These are phyloP conservation scores for Fusarium staphyleae DNA, from an alignment of 2,329 filamentous ascomycete species.

Conservation along the genomic window DNA sequence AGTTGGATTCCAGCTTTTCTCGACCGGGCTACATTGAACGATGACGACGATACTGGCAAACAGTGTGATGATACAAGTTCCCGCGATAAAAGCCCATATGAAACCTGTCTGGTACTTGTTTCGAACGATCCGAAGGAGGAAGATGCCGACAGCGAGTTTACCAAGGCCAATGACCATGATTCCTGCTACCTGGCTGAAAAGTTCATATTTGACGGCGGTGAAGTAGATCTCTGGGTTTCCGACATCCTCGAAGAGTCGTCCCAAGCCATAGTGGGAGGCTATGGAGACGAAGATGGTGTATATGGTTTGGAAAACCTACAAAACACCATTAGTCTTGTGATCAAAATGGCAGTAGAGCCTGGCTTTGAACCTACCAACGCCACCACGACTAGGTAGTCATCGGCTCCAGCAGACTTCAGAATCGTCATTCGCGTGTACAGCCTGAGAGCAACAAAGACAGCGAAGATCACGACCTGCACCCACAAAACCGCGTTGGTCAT, in stretches of 20 bases:
- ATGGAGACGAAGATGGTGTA: slow-evolving; percentile 21
- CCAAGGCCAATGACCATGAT: slow-evolving; percentile 12
- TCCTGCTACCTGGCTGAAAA: slow-evolving; percentile 13
- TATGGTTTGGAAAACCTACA: slow-evolving; percentile 15
- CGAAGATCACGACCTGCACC: slow-evolving; percentile 15
- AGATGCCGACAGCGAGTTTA: slow-evolving; percentile 17
- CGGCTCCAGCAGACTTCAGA: slow-evolving; percentile 2
- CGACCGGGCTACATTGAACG: slow-evolving; percentile 16
- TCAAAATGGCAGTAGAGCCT: not conserved
- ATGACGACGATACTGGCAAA: slow-evolving; percentile 11
- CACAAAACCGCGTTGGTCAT: slow-evolving; percentile 22
- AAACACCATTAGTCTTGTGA: not conserved
- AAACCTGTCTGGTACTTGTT: slow-evolving; percentile 18
- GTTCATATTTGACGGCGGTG: slow-evolving; percentile 10
- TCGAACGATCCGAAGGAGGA: slow-evolving; percentile 8
- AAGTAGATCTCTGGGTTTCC: slow-evolving; percentile 7
- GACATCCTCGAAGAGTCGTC: slow-evolving; percentile 12
- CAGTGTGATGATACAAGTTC: not conserved
- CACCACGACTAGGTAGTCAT: slow-evolving; percentile 12
- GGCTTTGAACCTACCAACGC: not conserved
- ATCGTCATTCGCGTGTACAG: slow-evolving; percentile 15
- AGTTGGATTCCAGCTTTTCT: slow-evolving; percentile 20
- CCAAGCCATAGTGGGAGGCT: slow-evolving; percentile 11
- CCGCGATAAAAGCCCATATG: slow-evolving; percentile 13
- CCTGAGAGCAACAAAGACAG: slow-evolving; percentile 12